These are phyloP conservation scores for Hypoxylon rubiginosum DNA, from an alignment of 2,329 filamentous ascomycete genomes.

Conservation along the genomic window DNA sequence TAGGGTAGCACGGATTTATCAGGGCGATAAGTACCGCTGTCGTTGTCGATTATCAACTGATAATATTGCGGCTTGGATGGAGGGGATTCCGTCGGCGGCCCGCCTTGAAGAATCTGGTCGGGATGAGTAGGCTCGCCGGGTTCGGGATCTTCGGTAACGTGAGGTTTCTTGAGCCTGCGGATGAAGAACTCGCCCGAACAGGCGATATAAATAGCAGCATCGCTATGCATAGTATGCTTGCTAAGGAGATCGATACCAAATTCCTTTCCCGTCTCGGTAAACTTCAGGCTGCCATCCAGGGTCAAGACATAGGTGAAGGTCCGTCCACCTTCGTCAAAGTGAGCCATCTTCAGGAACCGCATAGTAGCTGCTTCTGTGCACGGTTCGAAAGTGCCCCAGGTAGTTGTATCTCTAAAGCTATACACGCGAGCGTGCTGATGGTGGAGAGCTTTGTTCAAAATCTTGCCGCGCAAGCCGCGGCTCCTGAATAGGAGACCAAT, in stretches of 20 bases:
- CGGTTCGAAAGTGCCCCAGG: slow-evolving; percentile 75
- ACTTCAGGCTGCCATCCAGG: slow-evolving; percentile 86
- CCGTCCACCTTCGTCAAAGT: slow-evolving; percentile 87
- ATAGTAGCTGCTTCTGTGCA: slow-evolving; percentile 79
- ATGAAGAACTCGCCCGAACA: slow-evolving; percentile 96
- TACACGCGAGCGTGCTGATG: slow-evolving; percentile 92
- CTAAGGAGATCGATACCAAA: slow-evolving; percentile 93
- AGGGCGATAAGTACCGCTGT: slow-evolving; percentile 92
- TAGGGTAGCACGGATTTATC: slow-evolving; percentile 81
- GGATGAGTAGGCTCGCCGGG: slow-evolving; percentile 66
- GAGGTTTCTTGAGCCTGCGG: slow-evolving; percentile 70
- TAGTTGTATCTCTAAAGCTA: slow-evolving; percentile 83
- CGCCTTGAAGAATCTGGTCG: slow-evolving; percentile 59
- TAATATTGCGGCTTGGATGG: slow-evolving; percentile 71
- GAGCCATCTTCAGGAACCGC: slow-evolving; percentile 86
- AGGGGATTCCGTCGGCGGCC: slow-evolving; percentile 59
- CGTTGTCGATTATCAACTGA: slow-evolving; percentile 94
- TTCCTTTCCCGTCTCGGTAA: slow-evolving; percentile 95
- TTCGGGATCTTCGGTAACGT: slow-evolving; percentile 59
- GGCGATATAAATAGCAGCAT: slow-evolving; percentile 91
- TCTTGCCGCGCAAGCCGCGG: slow-evolving; percentile 80
- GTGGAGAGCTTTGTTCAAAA: slow-evolving; percentile 87
- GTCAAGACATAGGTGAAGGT: slow-evolving; percentile 95
- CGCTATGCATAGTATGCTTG: slow-evolving; percentile 97
- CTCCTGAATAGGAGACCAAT: slow-evolving; percentile 90